phyloP scores from a whole-genome alignment of 306 rosid species.

The Fragaria nilgerrensis region DNA sequence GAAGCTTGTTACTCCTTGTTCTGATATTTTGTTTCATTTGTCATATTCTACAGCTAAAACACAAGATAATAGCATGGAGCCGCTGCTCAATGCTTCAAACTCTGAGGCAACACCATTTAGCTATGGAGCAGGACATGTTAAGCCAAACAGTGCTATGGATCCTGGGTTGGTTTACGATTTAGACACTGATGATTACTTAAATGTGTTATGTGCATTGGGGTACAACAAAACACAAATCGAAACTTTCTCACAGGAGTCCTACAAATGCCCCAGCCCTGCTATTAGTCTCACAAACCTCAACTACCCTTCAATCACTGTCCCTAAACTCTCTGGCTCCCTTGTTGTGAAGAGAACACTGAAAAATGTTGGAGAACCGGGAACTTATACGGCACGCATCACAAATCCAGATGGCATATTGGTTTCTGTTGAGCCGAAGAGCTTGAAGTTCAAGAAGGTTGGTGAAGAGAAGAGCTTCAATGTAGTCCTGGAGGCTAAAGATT shows the following conservation, averaged over 20 bases:
- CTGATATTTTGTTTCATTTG: not conserved
- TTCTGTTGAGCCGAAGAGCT: conserved; percentile 53
- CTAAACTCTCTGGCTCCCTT: conserved; percentile 51
- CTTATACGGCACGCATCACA: conserved; percentile 42
- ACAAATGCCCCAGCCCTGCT: conserved; percentile 36
- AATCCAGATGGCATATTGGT: conserved; percentile 49
- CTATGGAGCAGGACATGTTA: conserved; percentile 83
- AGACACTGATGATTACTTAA: conserved; percentile 52
- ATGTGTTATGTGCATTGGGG: conserved; percentile 65
- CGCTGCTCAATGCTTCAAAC: conserved; percentile 55
- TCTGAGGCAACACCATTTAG: conserved; percentile 64
- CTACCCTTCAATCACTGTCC: conserved; percentile 83
- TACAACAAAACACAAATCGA: conserved; percentile 53
- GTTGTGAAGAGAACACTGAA: conserved; percentile 57
- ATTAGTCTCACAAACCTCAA: conserved; percentile 55
- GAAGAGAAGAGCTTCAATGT: conserved; percentile 63
- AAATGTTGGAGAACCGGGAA: conserved; percentile 73
- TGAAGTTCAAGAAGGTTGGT: conserved; percentile 58
- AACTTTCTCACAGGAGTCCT: conserved; percentile 36
- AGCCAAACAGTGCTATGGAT: conserved; percentile 73
- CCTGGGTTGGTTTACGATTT: conserved; percentile 88
- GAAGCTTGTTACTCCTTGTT: not conserved
- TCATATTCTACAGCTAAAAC: conserved; percentile 50
- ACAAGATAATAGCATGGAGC: conserved; percentile 49
- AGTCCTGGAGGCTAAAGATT: conserved; percentile 36